Evolutionary conservation across 768 basidiomycete genomes (phyloP), one percentile per base, ranked within the genome.

Genomic region (Hirschioporus abietinus): DNA sequence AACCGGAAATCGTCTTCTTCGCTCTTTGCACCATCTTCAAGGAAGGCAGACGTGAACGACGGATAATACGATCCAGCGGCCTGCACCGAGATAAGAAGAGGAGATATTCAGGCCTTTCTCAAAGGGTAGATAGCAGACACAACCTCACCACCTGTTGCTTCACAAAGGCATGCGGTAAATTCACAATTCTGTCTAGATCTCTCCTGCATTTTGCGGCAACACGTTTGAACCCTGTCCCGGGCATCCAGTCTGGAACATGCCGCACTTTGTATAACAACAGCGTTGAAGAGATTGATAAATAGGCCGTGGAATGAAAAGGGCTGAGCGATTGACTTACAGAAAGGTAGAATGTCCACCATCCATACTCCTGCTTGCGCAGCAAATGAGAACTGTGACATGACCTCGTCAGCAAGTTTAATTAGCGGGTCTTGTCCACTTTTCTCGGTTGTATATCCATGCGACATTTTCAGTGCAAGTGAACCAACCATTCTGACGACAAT

Each of bases 241-340:
- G 70, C 27, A 71, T 63, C 70, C 70, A 71, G 5, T 30, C 64
- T 7, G 70, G 70, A 42, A 74, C 25, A 0, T 64, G 27, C 20
- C 52, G 65, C n/a, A 73, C 75, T 75, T 25, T 3, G 10, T 61
- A n/a, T n/a, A n/a, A n/a, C 12, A 17, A 34, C 7, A 18, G 15
- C 12, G 17, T 15, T 61, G 25, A 5, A 15, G 42, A 52, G 42
- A 52, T 15, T 1, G 12, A 52, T 52, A 52, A 52, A 15, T 15
- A 52, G 3, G 12, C 15, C 3, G 12, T 5, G 12, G 42, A 6
- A 20, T 20, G 42, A 20, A 52, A 52, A 52, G 42, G 7, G 12
- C 20, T 52, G 42, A 52, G 12, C 15, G 4, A 52, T 12, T 52
- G 42, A 52, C 42, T 6, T 52, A 52, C 42, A 52, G 20, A 5